Evolutionary conservation across 2,329 filamentous ascomycete species (phyloP), one percentile per base, ranked within the genome.

Genomic region (Claviceps digitariae): DNA sequence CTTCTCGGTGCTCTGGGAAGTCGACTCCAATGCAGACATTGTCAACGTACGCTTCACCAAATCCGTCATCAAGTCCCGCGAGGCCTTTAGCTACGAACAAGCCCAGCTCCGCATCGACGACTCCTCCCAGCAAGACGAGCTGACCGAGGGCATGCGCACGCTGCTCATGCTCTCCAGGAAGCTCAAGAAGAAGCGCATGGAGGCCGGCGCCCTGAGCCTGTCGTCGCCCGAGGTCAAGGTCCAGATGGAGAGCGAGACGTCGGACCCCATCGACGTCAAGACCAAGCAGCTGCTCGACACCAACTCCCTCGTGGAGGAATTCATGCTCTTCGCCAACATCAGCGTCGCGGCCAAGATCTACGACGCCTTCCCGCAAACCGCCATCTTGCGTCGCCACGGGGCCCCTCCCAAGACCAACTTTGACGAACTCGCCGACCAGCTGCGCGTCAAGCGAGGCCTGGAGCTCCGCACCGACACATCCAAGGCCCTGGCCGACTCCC

Each of bases 211-310:
- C 1, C 74, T 98, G 56, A 97, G 94, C 66, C 81, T 98, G 48
- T 95, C 93, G 1, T 95, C 90, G n/a, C 94, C 94, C 17, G 94
- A 98, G 74, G 90, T 98, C 63, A 90, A 90, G 67, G 88, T 98
- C 31, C 88, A 96, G 68, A 87, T 87, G 63, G 91, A 96, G 66
- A 95, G 87, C 9, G 93, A 98, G 70, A 94, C 91, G 0, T 95
- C 90, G 1, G 93, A 97, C 64, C 91, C 93, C 0, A 85, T 95
- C 52, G 93, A 97, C 62, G 88, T 98, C 60, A 90, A 97, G 74
- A 95, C 90, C 6, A 98, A 98, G 72, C 79, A 90, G 62, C 82
- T 90, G 51, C 82, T 98, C 40, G 90, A 93, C 64, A 98, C 93
- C 52, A 98, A 97, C 73, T 96, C 91, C 23, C 80, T 98, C 5